Evolutionary conservation across 2,329 filamentous ascomycete genomes (phyloP).

Genomic region (Fusarium drepaniforme): DNA sequence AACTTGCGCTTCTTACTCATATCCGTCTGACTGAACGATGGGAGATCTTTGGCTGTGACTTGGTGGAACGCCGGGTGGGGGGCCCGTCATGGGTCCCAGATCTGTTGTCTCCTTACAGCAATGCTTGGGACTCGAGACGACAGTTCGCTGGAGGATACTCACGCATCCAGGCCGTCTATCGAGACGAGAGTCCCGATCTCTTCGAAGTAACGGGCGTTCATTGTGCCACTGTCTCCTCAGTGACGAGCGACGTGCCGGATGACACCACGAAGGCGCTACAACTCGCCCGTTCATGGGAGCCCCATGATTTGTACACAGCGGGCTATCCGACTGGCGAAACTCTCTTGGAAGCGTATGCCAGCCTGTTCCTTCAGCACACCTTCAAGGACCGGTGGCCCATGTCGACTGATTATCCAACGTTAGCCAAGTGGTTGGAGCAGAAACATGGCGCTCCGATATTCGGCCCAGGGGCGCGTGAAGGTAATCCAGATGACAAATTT

Average conservation of each 20-base stretch:
- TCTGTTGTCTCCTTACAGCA: not conserved
- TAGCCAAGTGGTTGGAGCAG: too few relatives aligned
- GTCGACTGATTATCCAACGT: too few relatives aligned
- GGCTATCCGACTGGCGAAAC: not conserved
- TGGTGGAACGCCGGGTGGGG: not conserved
- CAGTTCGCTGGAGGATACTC: not conserved
- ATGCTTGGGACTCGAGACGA: not conserved
- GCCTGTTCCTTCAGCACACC: not conserved
- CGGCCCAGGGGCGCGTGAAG: too few relatives aligned
- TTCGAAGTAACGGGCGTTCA: too few relatives aligned
- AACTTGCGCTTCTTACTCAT: not conserved
- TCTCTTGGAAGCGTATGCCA: slow-evolving; percentile 12
- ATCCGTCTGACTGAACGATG: not conserved
- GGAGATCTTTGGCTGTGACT: slow-evolving; percentile 8
- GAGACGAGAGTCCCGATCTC: too few relatives aligned
- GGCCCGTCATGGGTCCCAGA: slow-evolving; percentile 8
- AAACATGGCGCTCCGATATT: too few relatives aligned
- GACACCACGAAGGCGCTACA: too few relatives aligned
- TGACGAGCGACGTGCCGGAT: too few relatives aligned
- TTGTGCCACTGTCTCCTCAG: too few relatives aligned
- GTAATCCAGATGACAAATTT: too few relatives aligned
- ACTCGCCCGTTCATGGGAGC: slow-evolving; percentile 7
- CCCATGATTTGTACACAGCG: not conserved
- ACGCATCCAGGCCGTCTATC: too few relatives aligned
- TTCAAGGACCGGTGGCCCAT: slow-evolving; percentile 1